Evolutionary conservation across 768 basidiomycete species (phyloP).

Genomic region (Naganishia friedmannii): DNA sequence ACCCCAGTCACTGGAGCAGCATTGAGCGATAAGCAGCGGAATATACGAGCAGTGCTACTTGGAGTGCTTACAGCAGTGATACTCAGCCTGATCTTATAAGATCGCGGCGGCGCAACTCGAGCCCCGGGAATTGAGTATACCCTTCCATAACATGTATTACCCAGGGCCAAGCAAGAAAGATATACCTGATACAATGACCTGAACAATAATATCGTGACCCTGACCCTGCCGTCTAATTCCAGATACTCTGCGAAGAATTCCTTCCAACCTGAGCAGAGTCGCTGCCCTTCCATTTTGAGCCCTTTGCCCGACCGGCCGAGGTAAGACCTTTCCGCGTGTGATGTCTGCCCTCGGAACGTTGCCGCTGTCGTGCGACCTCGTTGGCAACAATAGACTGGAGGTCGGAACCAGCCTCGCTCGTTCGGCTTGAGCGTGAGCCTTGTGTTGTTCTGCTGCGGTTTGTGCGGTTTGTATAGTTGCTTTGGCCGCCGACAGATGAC

Average conservation of each 20-base stretch:
- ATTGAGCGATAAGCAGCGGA: neutral
- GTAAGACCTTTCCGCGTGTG: conserved; percentile 33
- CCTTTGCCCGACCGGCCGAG: conserved; percentile 46
- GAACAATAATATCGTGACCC: neutral
- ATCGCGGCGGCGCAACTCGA: neutral
- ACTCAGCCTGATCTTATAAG: neutral
- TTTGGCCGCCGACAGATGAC: conserved; percentile 8
- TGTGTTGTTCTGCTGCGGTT: conserved; percentile 19
- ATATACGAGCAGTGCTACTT: neutral
- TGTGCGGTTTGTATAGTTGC: conserved; percentile 13
- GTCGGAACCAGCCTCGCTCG: conserved; percentile 17
- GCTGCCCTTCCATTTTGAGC: conserved; percentile 50
- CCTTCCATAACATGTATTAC: neutral
- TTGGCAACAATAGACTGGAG: conserved; percentile 24
- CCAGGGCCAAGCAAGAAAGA: neutral
- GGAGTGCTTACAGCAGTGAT: neutral
- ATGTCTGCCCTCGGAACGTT: conserved; percentile 34
- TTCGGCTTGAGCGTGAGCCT: conserved; percentile 20
- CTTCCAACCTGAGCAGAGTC: conserved; percentile 43
- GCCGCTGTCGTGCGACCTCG: conserved; percentile 36
- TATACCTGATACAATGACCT: conserved; percentile 13
- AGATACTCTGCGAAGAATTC: conserved; percentile 18
- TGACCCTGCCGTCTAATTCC: neutral
- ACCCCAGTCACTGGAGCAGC: neutral
- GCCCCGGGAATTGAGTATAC: neutral